These are phyloP conservation scores for Rubus idaeus DNA, from an alignment of 306 rosid species.

Conservation along the genomic window DNA sequence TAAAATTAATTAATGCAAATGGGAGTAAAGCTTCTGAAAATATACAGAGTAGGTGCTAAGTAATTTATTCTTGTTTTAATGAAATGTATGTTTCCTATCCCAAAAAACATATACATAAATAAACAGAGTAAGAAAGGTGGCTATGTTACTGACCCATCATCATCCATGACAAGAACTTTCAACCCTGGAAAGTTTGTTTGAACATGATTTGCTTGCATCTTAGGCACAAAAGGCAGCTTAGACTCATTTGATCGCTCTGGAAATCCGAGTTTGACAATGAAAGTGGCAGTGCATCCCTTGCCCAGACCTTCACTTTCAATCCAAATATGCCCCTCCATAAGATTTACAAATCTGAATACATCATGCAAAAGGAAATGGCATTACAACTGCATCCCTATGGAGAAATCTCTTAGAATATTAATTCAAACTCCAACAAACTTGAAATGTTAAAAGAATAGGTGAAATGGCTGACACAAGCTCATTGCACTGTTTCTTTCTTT, in stretches of 20 bases:
- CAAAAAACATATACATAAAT: background rate
- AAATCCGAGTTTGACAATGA: conserved; percentile 82
- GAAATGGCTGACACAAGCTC: background rate
- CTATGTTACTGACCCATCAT: conserved; percentile 73
- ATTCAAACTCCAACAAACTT: background rate
- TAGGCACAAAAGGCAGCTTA: conserved; percentile 50
- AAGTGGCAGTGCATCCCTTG: conserved; percentile 78
- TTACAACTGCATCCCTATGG: conserved; percentile 6
- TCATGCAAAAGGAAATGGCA: conserved; percentile 8
- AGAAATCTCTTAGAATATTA: background rate
- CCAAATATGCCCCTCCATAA: conserved; percentile 96
- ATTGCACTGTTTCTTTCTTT: background rate
- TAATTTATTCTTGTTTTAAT: background rate
- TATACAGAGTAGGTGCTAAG: background rate
- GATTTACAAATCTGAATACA: conserved; percentile 86
- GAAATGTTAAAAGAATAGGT: background rate
- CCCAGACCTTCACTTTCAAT: conserved; percentile 95
- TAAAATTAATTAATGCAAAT: background rate
- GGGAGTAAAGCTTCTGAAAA: background rate
- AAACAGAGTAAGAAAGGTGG: conserved; percentile 26
- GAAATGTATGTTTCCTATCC: too few relatives aligned
- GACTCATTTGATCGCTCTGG: conserved; percentile 65
- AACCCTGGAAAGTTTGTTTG: conserved; percentile 66
- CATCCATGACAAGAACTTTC: conserved; percentile 88
- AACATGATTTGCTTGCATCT: conserved; percentile 50